Evolutionary conservation across 176 grass and related monocot species (phyloP).

Genomic region (Otatea glauca): DNA sequence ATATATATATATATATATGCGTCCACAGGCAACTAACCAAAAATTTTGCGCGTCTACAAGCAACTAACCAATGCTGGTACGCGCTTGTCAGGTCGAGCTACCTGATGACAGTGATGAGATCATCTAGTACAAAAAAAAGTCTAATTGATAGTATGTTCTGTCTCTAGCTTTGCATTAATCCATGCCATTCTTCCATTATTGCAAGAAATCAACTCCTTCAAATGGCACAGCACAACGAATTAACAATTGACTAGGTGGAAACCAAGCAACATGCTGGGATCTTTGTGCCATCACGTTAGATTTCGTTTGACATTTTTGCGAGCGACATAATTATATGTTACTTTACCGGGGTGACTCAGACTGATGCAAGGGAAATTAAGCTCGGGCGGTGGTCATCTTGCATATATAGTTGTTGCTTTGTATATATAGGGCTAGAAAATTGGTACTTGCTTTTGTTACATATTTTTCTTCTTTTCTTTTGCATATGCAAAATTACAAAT

Average conservation of each 20-base stretch:
- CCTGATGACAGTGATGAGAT: constrained; percentile 36
- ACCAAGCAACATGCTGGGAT: neutral
- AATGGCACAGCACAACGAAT: neutral
- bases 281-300: constrained; percentile 31
- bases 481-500: no score
- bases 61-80: neutral
- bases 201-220: constrained; percentile 16
- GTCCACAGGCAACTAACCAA: no score
- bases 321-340: constrained; percentile 37
- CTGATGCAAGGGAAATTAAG: neutral
- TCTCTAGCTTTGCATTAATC: neutral
- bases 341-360: constrained; percentile 17
- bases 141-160: neutral
- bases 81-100: neutral
- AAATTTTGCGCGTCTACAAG: neutral
- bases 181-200: constrained; percentile 8
- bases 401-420: neutral
- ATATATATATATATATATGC: neutral
- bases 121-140: neutral
- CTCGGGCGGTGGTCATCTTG: neutral
- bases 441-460: no score
- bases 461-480: no score
- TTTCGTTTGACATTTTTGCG: constrained; percentile 31
- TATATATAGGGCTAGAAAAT: neutral
- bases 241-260: neutral